phyloP scores from a whole-genome alignment of 2,329 filamentous ascomycete genomes.

The Hypoxylon sp. region DNA sequence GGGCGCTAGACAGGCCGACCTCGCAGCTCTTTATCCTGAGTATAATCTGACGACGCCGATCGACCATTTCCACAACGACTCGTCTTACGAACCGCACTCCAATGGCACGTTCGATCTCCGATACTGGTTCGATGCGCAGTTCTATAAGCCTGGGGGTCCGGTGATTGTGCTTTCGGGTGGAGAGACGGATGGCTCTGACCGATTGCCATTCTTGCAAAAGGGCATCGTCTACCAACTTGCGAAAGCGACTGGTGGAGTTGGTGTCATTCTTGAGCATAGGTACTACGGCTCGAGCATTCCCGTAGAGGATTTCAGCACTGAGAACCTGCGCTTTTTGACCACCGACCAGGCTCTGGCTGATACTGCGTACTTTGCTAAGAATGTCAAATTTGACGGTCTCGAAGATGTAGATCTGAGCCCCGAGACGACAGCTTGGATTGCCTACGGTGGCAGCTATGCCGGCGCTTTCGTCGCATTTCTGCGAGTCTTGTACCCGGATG shows the following conservation, averaged over 20 bases:
- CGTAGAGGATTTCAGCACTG: conserved; percentile 70
- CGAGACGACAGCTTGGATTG: conserved; percentile 75
- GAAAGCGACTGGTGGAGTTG: conserved; percentile 77
- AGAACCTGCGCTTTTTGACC: conserved; percentile 82
- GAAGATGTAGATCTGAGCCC: conserved; percentile 76
- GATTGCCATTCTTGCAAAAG: conserved; percentile 79
- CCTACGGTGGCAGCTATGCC: conserved; percentile 87
- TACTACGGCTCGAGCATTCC: conserved; percentile 87
- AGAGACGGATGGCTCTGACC: conserved; percentile 72
- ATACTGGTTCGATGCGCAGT: conserved; percentile 84
- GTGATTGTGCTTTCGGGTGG: conserved; percentile 82
- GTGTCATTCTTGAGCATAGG: conserved; percentile 85
- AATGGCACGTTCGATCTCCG: conserved; percentile 75
- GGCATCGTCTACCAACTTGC: conserved; percentile 80
- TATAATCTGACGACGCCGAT: conserved; percentile 65
- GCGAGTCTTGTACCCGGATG: conserved; percentile 79
- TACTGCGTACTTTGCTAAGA: conserved; percentile 80
- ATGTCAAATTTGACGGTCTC: conserved; percentile 77
- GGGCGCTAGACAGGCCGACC: conserved; percentile 34
- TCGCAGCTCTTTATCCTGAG: conserved; percentile 51
- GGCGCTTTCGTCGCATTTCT: conserved; percentile 83
- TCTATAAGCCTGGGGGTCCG: conserved; percentile 82
- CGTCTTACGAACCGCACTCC: conserved; percentile 80
- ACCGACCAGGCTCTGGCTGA: conserved; percentile 88
- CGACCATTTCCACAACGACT: conserved; percentile 87